Conservation (phyloP, 805 yeast genomes). For the Metschnikowia vanudenii region DNA sequence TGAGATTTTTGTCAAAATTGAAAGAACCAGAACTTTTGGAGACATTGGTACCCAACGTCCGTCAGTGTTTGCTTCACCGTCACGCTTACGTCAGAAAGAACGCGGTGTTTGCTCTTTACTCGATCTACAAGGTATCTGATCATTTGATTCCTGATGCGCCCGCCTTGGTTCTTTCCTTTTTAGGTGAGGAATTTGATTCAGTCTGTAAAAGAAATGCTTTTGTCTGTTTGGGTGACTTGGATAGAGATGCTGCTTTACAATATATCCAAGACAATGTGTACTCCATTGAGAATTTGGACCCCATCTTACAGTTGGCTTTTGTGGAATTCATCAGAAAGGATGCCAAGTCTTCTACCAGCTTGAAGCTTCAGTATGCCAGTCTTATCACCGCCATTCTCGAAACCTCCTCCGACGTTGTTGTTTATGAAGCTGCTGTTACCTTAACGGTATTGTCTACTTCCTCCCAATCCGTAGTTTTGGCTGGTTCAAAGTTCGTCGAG, state of each 20-base stretch:
- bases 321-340: constrained; percentile 90
- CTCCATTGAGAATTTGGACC: constrained; percentile 65
- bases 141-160: constrained; percentile 96
- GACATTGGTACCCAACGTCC: constrained; percentile 89
- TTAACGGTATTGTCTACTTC: constrained; percentile 57
- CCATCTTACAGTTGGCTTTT: constrained; percentile 82
- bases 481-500: constrained; percentile 84
- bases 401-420: constrained; percentile 66
- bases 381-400: constrained; percentile 73
- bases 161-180: constrained; percentile 69
- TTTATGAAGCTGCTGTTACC: constrained; percentile 89
- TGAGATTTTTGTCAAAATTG: constrained; percentile 86
- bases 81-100: constrained; percentile 98
- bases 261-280: constrained; percentile 72
- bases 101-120: constrained; percentile 86
- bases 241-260: constrained; percentile 79
- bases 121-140: constrained; percentile 78
- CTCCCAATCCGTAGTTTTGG: constrained; percentile 66
- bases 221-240: constrained; percentile 76
- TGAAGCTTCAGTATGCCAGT: constrained; percentile 69
- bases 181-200: constrained; percentile 83
- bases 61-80: constrained; percentile 90
- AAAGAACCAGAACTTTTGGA: constrained; percentile 92
- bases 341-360: constrained; percentile 45
- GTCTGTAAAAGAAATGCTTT: constrained; percentile 96